Base-by-base conservation (phyloP, 345 rosid species). In the Camelina neglecta region DNA sequence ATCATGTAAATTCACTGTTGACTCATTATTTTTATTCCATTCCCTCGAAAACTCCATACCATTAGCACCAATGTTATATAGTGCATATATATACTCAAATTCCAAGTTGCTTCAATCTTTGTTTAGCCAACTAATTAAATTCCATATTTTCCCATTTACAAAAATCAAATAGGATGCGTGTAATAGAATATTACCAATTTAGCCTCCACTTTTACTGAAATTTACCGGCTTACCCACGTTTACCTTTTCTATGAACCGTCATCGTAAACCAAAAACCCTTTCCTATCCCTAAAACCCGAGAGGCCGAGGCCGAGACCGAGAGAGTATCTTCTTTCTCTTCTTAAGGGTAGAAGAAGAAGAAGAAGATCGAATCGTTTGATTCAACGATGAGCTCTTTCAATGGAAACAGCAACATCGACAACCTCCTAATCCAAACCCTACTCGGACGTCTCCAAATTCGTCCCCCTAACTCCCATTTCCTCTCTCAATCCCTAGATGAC, bases 371-470 rank as follows among this genome's bases (percentile, higher is more conserved):
- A 35, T 44, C 65, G 33, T 10, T 35, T 10, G 4, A 13, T 29
- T 13, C 60, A 60, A 72, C 48, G 62, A 91, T 91, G 95, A 83
- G 84, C 71, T 89, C 91, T 67, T 84, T 87, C 80, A 78, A 81
- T 69, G 80, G 79, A 80, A 78, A 82, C 74, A 36, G 84, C 78
- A 83, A 81, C 63, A 84, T 92, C 74, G 97, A 95, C 81, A 88
- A 83, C 58, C 92, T 88, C 60, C 69, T 92, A 5, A 86, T 92
- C 80, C 96, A 86, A 80, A 82, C 91, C 82, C 82, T 95, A 26
- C 85, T 95, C 78, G 91, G 90, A 47, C 91, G 97, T 36, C 98
- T 95, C 80, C 99, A 92, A 75, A 84, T 92, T 74, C 85, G 85
- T 35, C 86, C 89, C 3, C 89, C 88, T 3, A 79, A 71, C 71